Percentiles rank a stretch among this genome's conserved stretches.
Conservation (phyloP, 768 basidiomycete species). For the Lactarius akahatsu region DNA sequence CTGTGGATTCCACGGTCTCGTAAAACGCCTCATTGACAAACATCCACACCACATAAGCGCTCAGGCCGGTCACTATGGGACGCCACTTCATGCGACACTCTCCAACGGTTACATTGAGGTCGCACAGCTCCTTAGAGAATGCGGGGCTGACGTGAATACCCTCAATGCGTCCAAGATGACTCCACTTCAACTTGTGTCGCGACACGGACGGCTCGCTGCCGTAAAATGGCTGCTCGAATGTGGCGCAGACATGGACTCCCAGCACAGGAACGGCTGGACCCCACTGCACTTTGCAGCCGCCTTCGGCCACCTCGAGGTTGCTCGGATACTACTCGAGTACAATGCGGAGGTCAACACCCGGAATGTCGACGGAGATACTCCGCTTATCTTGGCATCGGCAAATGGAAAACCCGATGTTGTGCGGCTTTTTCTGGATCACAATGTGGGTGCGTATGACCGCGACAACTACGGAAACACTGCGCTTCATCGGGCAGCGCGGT, state of each 20-base stretch:
- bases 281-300: background rate
- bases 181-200: background rate
- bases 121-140: background rate
- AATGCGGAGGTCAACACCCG: background rate
- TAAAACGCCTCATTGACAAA: background rate
- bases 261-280: background rate
- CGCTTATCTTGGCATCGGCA: background rate
- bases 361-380: background rate
- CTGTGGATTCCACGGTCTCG: background rate
- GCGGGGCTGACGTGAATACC: background rate
- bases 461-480: background rate
- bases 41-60: background rate
- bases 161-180: background rate
- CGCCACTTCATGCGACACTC: background rate
- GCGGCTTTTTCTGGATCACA: background rate
- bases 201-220: background rate
- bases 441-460: background rate
- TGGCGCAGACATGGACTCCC: background rate
- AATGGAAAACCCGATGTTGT: background rate
- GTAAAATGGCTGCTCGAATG: background rate
- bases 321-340: background rate
- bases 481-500: fast-evolving
- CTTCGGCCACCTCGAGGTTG: background rate
- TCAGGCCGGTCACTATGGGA: background rate
- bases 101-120: background rate